Percentiles rank a stretch among this genome's conserved stretches.
Conservation (phyloP, 2,329 filamentous ascomycete genomes). For the Botrytis porri region DNA sequence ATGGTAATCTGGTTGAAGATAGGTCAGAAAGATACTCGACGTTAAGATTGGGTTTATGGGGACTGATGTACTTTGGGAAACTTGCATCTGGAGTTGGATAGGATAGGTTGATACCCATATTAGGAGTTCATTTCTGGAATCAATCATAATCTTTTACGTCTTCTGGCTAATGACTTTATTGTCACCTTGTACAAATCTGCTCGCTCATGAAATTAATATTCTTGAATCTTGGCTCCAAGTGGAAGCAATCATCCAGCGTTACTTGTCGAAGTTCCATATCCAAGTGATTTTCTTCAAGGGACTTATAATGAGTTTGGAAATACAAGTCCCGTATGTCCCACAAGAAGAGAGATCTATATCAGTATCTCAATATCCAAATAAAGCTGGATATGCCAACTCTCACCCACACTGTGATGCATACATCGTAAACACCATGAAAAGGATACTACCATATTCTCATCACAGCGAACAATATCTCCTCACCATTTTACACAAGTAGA, state of each 20-base stretch:
- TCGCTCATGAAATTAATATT: neutral
- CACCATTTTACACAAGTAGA: neutral
- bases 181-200: neutral
- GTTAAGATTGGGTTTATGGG: no score
- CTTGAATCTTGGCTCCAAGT: neutral
- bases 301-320: neutral
- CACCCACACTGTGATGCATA: neutral
- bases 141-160: neutral
- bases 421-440: neutral
- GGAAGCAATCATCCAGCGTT: neutral
- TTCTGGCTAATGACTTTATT: neutral
- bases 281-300: neutral
- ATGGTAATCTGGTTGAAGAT: no score
- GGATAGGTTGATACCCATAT: conserved; percentile 14
- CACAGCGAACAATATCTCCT: neutral
- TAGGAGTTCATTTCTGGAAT: conserved; percentile 2
- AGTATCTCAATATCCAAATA: neutral
- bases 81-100: neutral
- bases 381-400: neutral
- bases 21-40: no score
- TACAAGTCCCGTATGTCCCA: neutral
- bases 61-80: neutral
- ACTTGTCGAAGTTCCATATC: neutral
- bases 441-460: neutral
- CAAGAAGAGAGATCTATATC: neutral